These are phyloP conservation scores for Biscogniauxia mediterranea DNA, from an alignment of 2,329 filamentous ascomycete species.

Conservation along the genomic window DNA sequence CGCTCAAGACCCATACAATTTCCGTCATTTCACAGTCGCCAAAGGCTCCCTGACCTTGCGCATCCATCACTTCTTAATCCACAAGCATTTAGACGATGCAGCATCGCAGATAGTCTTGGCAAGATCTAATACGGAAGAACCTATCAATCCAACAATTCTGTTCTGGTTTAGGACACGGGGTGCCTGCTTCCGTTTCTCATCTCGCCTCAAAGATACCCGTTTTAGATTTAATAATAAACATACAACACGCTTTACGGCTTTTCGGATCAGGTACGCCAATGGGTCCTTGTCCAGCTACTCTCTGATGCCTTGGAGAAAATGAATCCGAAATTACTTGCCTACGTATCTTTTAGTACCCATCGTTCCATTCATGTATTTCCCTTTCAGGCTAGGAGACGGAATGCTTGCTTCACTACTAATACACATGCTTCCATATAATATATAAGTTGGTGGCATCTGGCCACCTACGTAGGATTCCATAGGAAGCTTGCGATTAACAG, in stretches of 20 bases:
- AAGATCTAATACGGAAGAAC: not conserved
- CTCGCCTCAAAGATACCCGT: constrained; percentile 26
- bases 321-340: not conserved
- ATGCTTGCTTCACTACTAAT: not conserved
- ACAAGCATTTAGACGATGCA: not conserved
- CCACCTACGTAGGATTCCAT: not conserved
- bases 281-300: not conserved
- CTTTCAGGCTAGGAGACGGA: not conserved
- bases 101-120: not conserved
- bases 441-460: not conserved
- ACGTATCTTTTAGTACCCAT: not conserved
- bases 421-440: not conserved
- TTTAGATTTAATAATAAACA: constrained; percentile 5
- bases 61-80: not conserved
- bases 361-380: not conserved
- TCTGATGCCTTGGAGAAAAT: not conserved
- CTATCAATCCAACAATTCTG: not conserved
- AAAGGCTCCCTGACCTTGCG: not conserved
- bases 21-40: not conserved
- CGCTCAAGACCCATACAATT: constrained; percentile 3
- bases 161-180: constrained; percentile 9
- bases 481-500: not conserved
- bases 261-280: not conserved
- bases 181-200: constrained; percentile 21
- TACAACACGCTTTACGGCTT: not conserved